These are phyloP conservation scores for Smithsoniella earleae DNA, from an alignment of 163 green algal species.

Conservation along the genomic window DNA sequence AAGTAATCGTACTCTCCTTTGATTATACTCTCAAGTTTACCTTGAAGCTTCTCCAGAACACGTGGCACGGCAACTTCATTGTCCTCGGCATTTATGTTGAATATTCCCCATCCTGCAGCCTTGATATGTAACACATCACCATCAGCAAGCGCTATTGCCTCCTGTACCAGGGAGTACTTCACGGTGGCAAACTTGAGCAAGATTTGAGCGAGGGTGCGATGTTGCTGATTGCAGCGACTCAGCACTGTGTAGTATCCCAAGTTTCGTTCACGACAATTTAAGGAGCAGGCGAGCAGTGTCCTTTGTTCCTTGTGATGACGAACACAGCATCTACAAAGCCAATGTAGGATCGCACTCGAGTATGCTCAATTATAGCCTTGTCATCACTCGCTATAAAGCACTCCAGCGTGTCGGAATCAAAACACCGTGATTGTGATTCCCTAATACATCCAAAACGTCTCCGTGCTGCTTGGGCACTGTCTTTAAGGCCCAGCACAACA, in stretches of 20 bases:
- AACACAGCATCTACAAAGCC: too few species aligned
- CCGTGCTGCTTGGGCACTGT: slow-evolving; percentile 31
- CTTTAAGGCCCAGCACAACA: slow-evolving; percentile 84
- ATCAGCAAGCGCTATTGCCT: slow-evolving; percentile 82
- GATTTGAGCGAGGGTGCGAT: too few species aligned
- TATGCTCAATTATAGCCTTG: slow-evolving; percentile 92
- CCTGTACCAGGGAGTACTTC: neutral
- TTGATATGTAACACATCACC: slow-evolving; percentile 83
- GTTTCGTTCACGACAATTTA: too few species aligned
- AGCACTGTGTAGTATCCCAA: too few species aligned
- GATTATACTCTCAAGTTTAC: slow-evolving; percentile 77
- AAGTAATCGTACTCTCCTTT: slow-evolving; percentile 86
- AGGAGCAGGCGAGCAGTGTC: too few species aligned
- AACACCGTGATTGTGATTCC: slow-evolving; percentile 1
- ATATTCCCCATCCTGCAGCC: slow-evolving; percentile 66
- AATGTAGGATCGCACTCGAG: slow-evolving; percentile 53
- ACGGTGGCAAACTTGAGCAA: too few species aligned
- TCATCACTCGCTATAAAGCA: slow-evolving; percentile 88
- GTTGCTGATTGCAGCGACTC: too few species aligned
- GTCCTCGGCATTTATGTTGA: slow-evolving; percentile 54
- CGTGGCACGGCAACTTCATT: slow-evolving; percentile 64
- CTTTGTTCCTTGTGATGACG: too few species aligned
- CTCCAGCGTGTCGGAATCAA: slow-evolving; percentile 50
- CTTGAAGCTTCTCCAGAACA: slow-evolving; percentile 75
- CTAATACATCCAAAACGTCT: slow-evolving; percentile 13